Base-by-base conservation (phyloP, 768 basidiomycete species). In the Lactarius hengduanensis region DNA sequence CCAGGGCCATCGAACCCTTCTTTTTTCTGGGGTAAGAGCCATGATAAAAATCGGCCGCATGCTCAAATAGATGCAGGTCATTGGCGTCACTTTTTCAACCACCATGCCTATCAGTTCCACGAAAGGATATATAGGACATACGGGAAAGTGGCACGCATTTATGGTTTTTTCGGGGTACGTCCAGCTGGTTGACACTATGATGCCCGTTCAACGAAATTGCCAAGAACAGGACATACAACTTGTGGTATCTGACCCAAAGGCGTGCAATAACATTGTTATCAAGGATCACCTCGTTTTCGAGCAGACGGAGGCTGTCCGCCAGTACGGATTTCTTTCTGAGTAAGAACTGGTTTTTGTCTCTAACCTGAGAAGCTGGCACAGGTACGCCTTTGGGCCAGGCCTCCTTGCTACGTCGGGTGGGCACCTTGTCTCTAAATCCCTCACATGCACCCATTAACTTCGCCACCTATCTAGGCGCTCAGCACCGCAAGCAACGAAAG, bases 281-380 rank as follows among this genome's bases (percentile, higher is more conserved):
- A 64, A 50, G 32, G 57, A 64, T 8, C 38, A 63, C 8, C 43
- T 58, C 22, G 22, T 34, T 30, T 64, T 45, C 43, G 63, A 64
- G 30, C 57, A 58, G 36, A 11, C 63, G 1, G 57, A 47, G 4
- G 30, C 43, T 1, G 16, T 59, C 30, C n/a, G 2, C 30, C 15
- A 53, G 63, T 64, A 38, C 11, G 57, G 38, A 26, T 50, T 50
- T 13, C 0, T 11, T 50, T 26, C 20, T 47, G 20, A 47, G n/a
- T 11, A 22, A 11, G 9, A 50, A 10, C 11, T 10, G 22, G 22
- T 26, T 4, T 4, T 47, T 10, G 20, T 47, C n/a, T 11, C 45
- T 50, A 6, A 50, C 22, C 4, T 10, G 11, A 50, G 22, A 50
- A 50, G 47, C 47, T 50, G 47, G 47, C 1, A 50, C 22, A 4